Conservation (phyloP, 495 filamentous ascomycete genomes). For the Tuber brumale region DNA sequence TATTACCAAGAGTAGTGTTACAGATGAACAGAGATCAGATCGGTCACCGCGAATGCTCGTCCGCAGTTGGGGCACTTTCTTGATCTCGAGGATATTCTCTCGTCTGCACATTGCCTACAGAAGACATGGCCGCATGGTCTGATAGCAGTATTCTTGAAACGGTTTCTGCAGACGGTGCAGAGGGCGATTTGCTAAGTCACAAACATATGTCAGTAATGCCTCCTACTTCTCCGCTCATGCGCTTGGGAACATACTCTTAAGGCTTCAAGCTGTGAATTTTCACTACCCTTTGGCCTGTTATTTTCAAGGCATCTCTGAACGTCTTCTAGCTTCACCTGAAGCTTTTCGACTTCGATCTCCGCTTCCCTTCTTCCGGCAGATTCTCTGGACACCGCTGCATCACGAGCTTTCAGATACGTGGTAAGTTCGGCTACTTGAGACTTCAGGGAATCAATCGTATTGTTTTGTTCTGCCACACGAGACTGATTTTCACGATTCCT, state of each 20-base stretch:
- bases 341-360: constrained; percentile 41
- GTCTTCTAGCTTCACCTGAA: constrained; percentile 41
- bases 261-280: constrained; percentile 41
- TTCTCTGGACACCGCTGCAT: constrained; percentile 49
- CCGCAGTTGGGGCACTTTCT: constrained; percentile 93
- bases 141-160: constrained; percentile 88
- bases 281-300: constrained; percentile 38
- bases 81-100: constrained; percentile 75
- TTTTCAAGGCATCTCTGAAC: constrained; percentile 37
- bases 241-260: constrained; percentile 31
- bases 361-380: constrained; percentile 37
- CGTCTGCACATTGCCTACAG: constrained; percentile 81
- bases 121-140: constrained; percentile 96
- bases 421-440: constrained; percentile 70
- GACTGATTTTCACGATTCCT: constrained; percentile 69
- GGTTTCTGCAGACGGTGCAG: constrained; percentile 79
- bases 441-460: constrained; percentile 64
- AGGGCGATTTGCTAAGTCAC: constrained; percentile 65
- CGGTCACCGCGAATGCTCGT: constrained; percentile 78
- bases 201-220: constrained; percentile 33
- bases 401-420: constrained; percentile 64
- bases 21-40: constrained; percentile 65
- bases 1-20: constrained; percentile 36
- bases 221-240: not conserved
- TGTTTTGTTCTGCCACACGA: constrained; percentile 58